phyloP scores from a whole-genome alignment of 176 grass and related monocot genomes.

The Typha latifolia region DNA sequence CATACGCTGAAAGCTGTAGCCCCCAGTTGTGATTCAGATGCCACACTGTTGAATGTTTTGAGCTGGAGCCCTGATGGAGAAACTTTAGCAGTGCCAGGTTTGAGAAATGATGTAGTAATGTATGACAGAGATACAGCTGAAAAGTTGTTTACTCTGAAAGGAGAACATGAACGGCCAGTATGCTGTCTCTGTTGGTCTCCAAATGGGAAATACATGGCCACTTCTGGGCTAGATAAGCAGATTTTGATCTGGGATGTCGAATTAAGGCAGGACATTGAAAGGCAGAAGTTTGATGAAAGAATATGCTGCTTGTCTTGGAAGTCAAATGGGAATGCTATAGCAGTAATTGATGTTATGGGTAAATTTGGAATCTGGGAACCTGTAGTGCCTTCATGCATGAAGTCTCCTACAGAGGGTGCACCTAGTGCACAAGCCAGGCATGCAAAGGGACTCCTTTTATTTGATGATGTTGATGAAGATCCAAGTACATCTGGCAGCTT shows the following conservation, averaged over 20 bases:
- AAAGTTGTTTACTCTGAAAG: slow-evolving; percentile 61
- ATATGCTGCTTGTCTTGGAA: slow-evolving; percentile 80
- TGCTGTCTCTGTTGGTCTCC: slow-evolving; percentile 84
- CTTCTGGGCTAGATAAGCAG: slow-evolving; percentile 68
- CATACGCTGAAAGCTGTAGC: slow-evolving; percentile 46
- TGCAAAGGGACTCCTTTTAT: slow-evolving; percentile 34
- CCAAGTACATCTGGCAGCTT: slow-evolving; percentile 51
- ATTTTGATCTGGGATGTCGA: slow-evolving; percentile 96
- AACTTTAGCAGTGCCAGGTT: slow-evolving; percentile 67
- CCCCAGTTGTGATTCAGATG: slow-evolving; percentile 54
- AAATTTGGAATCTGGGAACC: slow-evolving; percentile 85
- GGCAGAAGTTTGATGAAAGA: slow-evolving; percentile 74
- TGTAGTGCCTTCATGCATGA: slow-evolving; percentile 56
- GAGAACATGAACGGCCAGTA: slow-evolving; percentile 77
- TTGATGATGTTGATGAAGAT: slow-evolving; percentile 67
- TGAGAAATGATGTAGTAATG: slow-evolving; percentile 88
- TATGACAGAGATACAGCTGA: slow-evolving; percentile 89
- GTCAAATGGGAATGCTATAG: slow-evolving; percentile 66
- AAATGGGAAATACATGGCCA: slow-evolving; percentile 79
- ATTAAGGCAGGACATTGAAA: slow-evolving; percentile 84
- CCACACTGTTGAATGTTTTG: slow-evolving; percentile 36
- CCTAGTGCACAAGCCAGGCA: slow-evolving; percentile 24
- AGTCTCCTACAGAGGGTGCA: slow-evolving; percentile 60
- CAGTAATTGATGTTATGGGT: slow-evolving; percentile 65
- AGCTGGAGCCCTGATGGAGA: slow-evolving; percentile 84